Percentiles rank a stretch among this genome's conserved stretches.
phyloP scores from a whole-genome alignment of 2,329 filamentous ascomycete species.

The Fusarium udum region DNA sequence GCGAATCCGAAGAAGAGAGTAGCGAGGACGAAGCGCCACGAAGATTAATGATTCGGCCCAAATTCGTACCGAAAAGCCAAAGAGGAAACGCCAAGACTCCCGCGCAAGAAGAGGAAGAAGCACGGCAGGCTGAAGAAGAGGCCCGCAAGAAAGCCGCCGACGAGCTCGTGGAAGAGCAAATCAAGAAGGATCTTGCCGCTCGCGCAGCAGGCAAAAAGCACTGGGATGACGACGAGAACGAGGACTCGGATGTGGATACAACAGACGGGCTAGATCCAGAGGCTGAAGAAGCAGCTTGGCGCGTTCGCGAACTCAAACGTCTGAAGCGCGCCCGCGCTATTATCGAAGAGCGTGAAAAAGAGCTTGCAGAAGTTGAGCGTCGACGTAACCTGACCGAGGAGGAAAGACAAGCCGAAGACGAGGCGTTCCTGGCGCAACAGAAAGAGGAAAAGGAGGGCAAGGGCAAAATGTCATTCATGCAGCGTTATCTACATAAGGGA shows the following conservation, averaged over 20 bases:
- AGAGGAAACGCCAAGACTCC: slow-evolving; percentile 50
- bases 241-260: slow-evolving; percentile 83
- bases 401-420: slow-evolving; percentile 87
- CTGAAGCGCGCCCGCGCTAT: slow-evolving; percentile 86
- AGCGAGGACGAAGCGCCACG: slow-evolving; percentile 67
- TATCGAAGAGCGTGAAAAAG: slow-evolving; percentile 84
- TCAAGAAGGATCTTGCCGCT: slow-evolving; percentile 81
- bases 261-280: slow-evolving; percentile 87
- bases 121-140: slow-evolving; percentile 62
- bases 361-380: slow-evolving; percentile 89
- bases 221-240: slow-evolving; percentile 83
- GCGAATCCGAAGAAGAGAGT: slow-evolving; percentile 57
- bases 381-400: slow-evolving; percentile 86
- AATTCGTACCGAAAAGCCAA: slow-evolving; percentile 69
- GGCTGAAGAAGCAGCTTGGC: slow-evolving; percentile 92
- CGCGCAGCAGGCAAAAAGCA: slow-evolving; percentile 80
- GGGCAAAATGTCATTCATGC: slow-evolving; percentile 89
- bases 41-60: slow-evolving; percentile 68
- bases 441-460: slow-evolving; percentile 80
- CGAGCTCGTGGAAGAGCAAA: slow-evolving; percentile 85
- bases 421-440: slow-evolving; percentile 78
- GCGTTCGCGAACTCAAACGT: slow-evolving; percentile 87
- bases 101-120: slow-evolving; percentile 49
- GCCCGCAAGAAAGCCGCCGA: slow-evolving; percentile 76
- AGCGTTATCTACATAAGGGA: slow-evolving; percentile 96